A percentile compares a stretch with the other conserved stretches of the same genome.
Conservation (phyloP, 1,284 basidiomycete species). For the Blastosporella zonata region DNA sequence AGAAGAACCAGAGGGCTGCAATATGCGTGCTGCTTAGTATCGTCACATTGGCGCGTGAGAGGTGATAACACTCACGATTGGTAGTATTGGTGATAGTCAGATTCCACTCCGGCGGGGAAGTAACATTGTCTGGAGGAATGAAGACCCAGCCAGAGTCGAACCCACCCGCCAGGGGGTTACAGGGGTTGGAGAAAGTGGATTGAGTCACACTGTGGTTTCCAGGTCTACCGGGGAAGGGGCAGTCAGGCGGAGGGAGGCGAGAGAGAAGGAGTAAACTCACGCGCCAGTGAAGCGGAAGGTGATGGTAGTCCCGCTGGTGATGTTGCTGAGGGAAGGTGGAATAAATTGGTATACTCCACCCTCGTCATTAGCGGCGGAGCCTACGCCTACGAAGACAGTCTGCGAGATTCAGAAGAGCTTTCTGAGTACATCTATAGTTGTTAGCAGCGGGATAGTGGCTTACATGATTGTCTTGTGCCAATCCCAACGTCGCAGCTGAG, state of each 20-base stretch:
- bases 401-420: not conserved
- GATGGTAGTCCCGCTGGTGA: slow-evolving; percentile 41
- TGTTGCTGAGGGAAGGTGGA: slow-evolving; percentile 40
- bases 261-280: slow-evolving; percentile 25
- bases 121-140: slow-evolving; percentile 22
- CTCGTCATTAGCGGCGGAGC: slow-evolving; percentile 20
- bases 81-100: slow-evolving; percentile 43
- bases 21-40: not conserved
- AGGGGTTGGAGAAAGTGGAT: slow-evolving; percentile 44
- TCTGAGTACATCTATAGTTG: no score
- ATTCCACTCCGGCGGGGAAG: slow-evolving; percentile 37
- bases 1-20: slow-evolving; percentile 61
- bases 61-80: slow-evolving; percentile 28
- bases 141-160: slow-evolving; percentile 53
- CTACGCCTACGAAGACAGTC: slow-evolving; percentile 1
- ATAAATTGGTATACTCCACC: slow-evolving; percentile 42
- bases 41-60: not conserved
- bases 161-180: slow-evolving; percentile 38
- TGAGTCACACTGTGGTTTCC: slow-evolving; percentile 57
- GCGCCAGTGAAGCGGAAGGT: slow-evolving; percentile 46
- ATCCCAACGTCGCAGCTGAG: not conserved
- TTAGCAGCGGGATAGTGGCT: not conserved
- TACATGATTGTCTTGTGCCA: slow-evolving; percentile 8
- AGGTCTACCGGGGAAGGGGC: slow-evolving; percentile 23
- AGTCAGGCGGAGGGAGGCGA: not conserved